A percentile compares a stretch with the other conserved stretches of the same genome.
Conservation (phyloP, 2,329 filamentous ascomycete species). For the Immersiporthe knoxdaviesiana region DNA sequence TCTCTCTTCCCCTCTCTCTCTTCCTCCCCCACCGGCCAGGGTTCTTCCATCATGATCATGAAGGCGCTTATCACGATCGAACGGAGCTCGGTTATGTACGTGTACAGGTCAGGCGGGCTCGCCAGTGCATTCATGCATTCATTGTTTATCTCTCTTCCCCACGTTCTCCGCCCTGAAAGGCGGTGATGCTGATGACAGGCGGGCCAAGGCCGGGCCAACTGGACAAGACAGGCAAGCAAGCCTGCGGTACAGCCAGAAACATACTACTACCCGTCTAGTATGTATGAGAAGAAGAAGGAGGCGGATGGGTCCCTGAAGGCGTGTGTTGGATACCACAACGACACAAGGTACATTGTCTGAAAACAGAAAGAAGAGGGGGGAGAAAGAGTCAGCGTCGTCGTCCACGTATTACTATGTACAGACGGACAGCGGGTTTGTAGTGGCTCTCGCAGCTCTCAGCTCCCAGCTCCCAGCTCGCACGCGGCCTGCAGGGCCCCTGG, state of each 20-base stretch:
- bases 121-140: too few relatives aligned
- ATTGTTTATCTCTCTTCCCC: background rate
- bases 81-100: background rate
- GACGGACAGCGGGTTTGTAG: background rate
- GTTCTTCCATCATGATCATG: background rate
- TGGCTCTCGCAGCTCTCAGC: constrained; percentile 3
- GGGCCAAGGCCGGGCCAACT: background rate
- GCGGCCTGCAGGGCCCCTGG: background rate
- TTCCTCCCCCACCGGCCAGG: background rate
- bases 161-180: constrained; percentile 3
- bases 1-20: too few relatives aligned
- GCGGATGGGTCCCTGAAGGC: too few relatives aligned
- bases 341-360: too few relatives aligned
- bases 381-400: background rate
- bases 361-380: too few relatives aligned
- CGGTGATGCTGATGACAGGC: constrained; percentile 3
- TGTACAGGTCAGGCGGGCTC: background rate
- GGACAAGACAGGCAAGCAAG: constrained; percentile 1
- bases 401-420: too few relatives aligned
- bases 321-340: background rate
- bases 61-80: background rate
- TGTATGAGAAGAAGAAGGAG: too few relatives aligned
- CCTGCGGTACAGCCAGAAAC: background rate
- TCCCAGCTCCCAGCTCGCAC: background rate
- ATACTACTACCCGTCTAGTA: too few relatives aligned